Evolutionary conservation across 148 eudicot species (phyloP), one percentile per base, ranked within the genome.

Genomic region (Beta vulgaris): DNA sequence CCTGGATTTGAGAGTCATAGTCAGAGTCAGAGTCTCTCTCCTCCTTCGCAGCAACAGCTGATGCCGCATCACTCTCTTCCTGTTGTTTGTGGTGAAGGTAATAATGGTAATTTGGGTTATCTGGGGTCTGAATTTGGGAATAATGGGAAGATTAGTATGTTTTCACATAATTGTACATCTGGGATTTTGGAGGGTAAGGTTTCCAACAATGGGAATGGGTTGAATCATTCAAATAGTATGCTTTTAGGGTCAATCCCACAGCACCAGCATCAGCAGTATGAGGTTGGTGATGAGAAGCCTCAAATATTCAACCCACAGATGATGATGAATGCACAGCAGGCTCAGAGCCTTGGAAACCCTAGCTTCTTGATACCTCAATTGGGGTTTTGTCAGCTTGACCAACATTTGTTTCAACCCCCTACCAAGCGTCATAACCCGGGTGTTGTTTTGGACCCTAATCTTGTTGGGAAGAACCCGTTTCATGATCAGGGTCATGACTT

Each of bases 371-470:
- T 87, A 57, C 87, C 90, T 0, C 73, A 77, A 11, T 63, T 86
- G 59, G 79, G 73, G 55, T 68, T 79, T 5, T 82, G 76, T 35
- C 84, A 83, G 8, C 83, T 88, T 3, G 83, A 82, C 13, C 83
- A 78, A 23, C 74, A 76, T 60, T 25, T 80, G 21, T 61, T 78
- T 36, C 88, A 86, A 25, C 96, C 93, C 0, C 90, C 81, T 48
- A 48, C 86, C 4, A 94, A 91, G 61, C 66, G 96, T 65, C 93
- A 86, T 79, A 88, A 91, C 79, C 78, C 95, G 0, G 95, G 97
- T 1, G 82, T 76, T 16, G 78, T 57, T 44, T 32, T 68, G 28
- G 84, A 73, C 81, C 69, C 73, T 18, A 73, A 76, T 25, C 64
- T 57, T 32, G 55, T 78, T 46, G 62, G 77, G 3, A 82, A 82